These are phyloP conservation scores for Gentiana dahurica DNA, from an alignment of 257 asterid genomes.

Conservation along the genomic window DNA sequence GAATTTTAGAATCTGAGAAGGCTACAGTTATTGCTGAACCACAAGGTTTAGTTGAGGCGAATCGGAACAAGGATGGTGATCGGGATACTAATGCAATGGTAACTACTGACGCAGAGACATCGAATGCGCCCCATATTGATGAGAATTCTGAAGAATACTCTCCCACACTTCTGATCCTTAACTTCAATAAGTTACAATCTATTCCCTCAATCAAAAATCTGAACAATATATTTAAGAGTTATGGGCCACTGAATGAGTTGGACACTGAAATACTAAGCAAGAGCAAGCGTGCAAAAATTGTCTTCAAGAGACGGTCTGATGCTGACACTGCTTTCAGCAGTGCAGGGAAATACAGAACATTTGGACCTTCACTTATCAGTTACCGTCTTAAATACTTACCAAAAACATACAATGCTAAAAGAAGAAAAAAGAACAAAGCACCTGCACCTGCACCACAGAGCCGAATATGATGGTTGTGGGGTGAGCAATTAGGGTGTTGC, in stretches of 20 bases:
- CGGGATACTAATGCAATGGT: constrained; percentile 13
- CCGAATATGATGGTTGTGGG: constrained; percentile 18
- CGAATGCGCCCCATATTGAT: constrained; percentile 8
- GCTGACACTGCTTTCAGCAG: constrained; percentile 74
- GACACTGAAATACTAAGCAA: constrained; percentile 37
- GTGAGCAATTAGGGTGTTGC: too few relatives aligned
- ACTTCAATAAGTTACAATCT: constrained; percentile 39
- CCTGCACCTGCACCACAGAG: constrained; percentile 23
- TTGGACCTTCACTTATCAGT: constrained; percentile 65
- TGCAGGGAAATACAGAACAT: constrained; percentile 51
- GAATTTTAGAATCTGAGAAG: constrained; percentile 18
- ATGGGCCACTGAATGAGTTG: constrained; percentile 52
- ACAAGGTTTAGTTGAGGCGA: constrained; percentile 11
- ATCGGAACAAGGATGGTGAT: constrained; percentile 10
- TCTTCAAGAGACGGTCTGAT: constrained; percentile 44
- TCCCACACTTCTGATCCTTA: constrained; percentile 50
- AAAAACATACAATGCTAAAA: constrained; percentile 23
- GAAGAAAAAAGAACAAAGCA: constrained; percentile 19
- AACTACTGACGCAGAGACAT: constrained; percentile 15
- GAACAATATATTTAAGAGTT: constrained; percentile 46
- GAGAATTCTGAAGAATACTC: constrained; percentile 21
- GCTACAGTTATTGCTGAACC: constrained; percentile 15
- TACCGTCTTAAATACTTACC: constrained; percentile 43
- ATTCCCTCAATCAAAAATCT: constrained; percentile 43
- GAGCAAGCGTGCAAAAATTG: constrained; percentile 52